These are phyloP conservation scores for Colletotrichum lupini DNA, from an alignment of 2,329 filamentous ascomycete genomes.

Conservation along the genomic window DNA sequence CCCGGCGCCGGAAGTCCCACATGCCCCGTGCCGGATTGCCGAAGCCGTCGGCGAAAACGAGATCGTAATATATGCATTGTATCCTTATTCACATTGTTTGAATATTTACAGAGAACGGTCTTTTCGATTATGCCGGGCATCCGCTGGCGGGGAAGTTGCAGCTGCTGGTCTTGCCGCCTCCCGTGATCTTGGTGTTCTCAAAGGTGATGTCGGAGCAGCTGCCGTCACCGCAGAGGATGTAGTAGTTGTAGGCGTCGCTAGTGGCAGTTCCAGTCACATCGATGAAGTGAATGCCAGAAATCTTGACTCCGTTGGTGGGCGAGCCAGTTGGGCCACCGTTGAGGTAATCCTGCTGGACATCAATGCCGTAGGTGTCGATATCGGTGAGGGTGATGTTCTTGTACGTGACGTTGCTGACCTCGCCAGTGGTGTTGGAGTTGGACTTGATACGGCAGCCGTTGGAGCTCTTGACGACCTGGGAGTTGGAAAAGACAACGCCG, in stretches of 20 bases:
- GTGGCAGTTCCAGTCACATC: conserved; percentile 21
- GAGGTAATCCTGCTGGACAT: conserved; percentile 35
- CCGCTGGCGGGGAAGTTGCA: conserved; percentile 33
- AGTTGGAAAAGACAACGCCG: conserved; percentile 53
- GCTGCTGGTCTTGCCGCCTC: conserved; percentile 22
- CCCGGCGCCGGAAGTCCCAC: not conserved
- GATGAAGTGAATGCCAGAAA: conserved; percentile 22
- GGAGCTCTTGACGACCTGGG: conserved; percentile 52
- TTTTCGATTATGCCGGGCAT: conserved; percentile 8
- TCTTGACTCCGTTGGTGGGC: conserved; percentile 31
- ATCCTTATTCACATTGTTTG: not conserved
- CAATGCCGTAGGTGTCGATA: conserved; percentile 30
- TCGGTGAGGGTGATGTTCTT: conserved; percentile 41
- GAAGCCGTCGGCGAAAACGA: not conserved
- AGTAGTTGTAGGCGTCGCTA: conserved; percentile 25
- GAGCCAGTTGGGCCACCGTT: conserved; percentile 30
- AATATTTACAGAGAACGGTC: not conserved
- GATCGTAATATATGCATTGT: not conserved
- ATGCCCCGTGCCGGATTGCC: not conserved
- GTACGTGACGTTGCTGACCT: conserved; percentile 55
- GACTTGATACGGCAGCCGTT: conserved; percentile 60
- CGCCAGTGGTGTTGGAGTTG: conserved; percentile 51
- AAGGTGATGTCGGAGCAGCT: conserved; percentile 33
- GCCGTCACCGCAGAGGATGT: conserved; percentile 31
- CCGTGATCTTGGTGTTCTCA: conserved; percentile 25